Evolutionary conservation across 768 basidiomycete species (phyloP).

Genomic region (Leccinum subgranulosum): DNA sequence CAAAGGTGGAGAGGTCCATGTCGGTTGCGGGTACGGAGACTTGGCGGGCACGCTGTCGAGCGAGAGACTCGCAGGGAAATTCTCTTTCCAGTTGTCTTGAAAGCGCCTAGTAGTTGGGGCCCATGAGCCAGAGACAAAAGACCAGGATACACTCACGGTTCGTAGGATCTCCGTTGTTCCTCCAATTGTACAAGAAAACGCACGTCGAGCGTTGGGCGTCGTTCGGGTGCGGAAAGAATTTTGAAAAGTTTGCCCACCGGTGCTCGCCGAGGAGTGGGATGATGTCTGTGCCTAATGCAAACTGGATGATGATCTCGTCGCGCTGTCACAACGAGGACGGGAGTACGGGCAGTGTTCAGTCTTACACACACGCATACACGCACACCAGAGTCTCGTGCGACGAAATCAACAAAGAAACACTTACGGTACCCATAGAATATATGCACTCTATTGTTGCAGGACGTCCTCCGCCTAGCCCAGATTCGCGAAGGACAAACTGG

Average conservation of each 20-base stretch:
- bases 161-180: slow-evolving; percentile 28
- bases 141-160: slow-evolving; percentile 22
- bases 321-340: slow-evolving; percentile 14
- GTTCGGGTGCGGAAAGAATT: neutral
- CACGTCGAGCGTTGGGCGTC: slow-evolving; percentile 14
- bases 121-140: neutral
- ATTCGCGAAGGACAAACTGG: slow-evolving; percentile 19
- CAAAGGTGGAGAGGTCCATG: slow-evolving; percentile 19
- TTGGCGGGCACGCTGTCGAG: slow-evolving; percentile 14
- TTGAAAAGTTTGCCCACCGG: slow-evolving; percentile 16
- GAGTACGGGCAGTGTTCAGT: neutral
- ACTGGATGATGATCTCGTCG: slow-evolving; percentile 29
- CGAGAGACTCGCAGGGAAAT: slow-evolving; percentile 13
- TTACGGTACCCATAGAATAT: slow-evolving; percentile 30
- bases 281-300: slow-evolving; percentile 20
- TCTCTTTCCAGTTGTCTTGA: slow-evolving; percentile 27
- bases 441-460: slow-evolving; percentile 21
- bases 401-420: slow-evolving; percentile 5
- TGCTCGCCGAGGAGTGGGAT: slow-evolving; percentile 30
- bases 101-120: neutral
- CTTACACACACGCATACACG: neutral
- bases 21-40: slow-evolving; percentile 27
- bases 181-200: slow-evolving; percentile 31
- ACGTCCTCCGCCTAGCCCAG: slow-evolving; percentile 11
- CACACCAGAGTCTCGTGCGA: neutral